Percentiles rank a stretch among this genome's conserved stretches.
Conservation (phyloP, 345 rosid species). For the Citrus sp. region DNA sequence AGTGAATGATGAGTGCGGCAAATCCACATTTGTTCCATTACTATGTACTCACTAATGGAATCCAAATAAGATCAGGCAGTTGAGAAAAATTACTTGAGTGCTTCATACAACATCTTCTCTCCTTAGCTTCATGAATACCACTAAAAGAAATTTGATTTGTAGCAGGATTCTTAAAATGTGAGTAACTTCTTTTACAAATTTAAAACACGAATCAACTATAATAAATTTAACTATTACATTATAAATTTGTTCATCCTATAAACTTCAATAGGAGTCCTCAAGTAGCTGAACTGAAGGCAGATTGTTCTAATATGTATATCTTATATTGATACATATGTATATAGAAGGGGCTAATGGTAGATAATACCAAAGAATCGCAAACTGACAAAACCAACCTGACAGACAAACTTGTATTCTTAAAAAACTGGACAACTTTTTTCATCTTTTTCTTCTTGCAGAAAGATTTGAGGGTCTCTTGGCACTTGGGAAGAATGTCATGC, state of each 20-base stretch:
- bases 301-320: background rate
- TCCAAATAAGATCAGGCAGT: background rate
- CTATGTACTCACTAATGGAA: background rate
- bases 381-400: slow-evolving; percentile 48
- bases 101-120: background rate
- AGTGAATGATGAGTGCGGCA: background rate
- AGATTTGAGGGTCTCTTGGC: slow-evolving; percentile 52
- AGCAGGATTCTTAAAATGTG: background rate
- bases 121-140: background rate
- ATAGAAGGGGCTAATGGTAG: background rate
- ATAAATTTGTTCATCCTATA: background rate
- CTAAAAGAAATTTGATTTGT: background rate
- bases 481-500: slow-evolving; percentile 58
- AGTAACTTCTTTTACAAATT: background rate
- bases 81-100: background rate
- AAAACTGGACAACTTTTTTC: slow-evolving; percentile 47
- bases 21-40: background rate
- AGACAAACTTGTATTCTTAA: slow-evolving; percentile 48
- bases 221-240: background rate
- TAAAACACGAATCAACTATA: background rate
- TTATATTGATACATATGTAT: background rate
- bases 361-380: background rate
- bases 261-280: background rate
- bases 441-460: slow-evolving; percentile 70
- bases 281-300: background rate